A percentile compares a stretch with the other conserved stretches of the same genome.
phyloP scores from a whole-genome alignment of 768 basidiomycete species.

The Lactifluus rugatus region DNA sequence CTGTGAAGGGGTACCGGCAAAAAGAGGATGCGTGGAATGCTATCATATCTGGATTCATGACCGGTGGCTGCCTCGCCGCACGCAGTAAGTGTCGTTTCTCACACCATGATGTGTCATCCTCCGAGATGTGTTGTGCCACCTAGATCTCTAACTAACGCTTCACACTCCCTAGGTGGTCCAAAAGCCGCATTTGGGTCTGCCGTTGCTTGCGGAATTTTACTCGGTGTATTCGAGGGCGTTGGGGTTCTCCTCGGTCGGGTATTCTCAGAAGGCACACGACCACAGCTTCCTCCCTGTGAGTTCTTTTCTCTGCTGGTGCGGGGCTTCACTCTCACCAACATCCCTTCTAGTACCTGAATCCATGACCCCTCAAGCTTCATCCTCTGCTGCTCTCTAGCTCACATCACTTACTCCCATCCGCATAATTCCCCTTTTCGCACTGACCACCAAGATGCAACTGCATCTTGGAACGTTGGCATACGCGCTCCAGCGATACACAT shows the following conservation, averaged over 20 bases:
- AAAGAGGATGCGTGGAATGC: conserved; percentile 99
- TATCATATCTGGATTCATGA: conserved; percentile 96
- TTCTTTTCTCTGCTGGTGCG: conserved; percentile 11
- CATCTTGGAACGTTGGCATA: not conserved
- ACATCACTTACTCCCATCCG: not conserved
- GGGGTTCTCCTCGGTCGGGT: conserved; percentile 87
- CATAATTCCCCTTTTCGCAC: not conserved
- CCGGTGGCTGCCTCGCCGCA: conserved; percentile 90
- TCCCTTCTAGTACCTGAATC: conserved; percentile 13
- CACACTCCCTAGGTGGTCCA: conserved; percentile 68
- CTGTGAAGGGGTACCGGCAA: conserved; percentile 92
- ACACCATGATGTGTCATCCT: too few relatives aligned
- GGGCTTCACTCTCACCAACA: not conserved
- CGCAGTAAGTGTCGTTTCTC: conserved; percentile 57
- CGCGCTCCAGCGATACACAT: not conserved
- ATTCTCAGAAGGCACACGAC: conserved; percentile 74
- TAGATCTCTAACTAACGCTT: not conserved
- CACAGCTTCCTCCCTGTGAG: conserved; percentile 72
- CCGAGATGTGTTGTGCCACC: not conserved
- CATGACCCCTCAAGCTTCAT: conserved; percentile 14
- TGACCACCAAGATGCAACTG: not conserved
- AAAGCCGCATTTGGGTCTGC: conserved; percentile 87
- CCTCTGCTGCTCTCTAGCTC: conserved; percentile 9
- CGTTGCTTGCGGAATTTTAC: conserved; percentile 88
- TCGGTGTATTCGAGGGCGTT: conserved; percentile 92